Percentiles rank a stretch among this genome's conserved stretches.
These are phyloP conservation scores for Candida mesenterica DNA, from an alignment of 1,139 yeast genomes.

Conservation along the genomic window DNA sequence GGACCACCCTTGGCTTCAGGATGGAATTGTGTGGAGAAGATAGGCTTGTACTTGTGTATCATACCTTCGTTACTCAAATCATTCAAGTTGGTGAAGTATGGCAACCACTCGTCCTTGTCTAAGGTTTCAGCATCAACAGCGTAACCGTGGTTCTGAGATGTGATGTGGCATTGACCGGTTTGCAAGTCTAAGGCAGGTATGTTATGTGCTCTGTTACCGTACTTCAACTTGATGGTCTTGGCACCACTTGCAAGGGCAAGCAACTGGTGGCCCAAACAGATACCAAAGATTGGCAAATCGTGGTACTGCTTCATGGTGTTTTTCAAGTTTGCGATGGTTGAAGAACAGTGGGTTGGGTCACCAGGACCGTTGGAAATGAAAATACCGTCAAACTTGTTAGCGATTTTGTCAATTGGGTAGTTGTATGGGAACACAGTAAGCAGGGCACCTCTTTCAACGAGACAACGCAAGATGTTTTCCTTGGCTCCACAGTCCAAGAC, in stretches of 20 bases:
- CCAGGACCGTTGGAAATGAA: constrained; percentile 98
- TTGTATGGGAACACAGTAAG: constrained; percentile 95
- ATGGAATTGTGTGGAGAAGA: constrained; percentile 95
- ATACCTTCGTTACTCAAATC: constrained; percentile 97
- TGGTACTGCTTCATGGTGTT: constrained; percentile 61
- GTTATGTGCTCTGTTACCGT: constrained; percentile 98
- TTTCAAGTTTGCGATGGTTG: constrained; percentile 74
- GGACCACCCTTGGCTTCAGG: constrained; percentile 99
- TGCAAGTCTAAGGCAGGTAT: constrained; percentile 90
- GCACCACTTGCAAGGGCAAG: constrained; percentile 95
- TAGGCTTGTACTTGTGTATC: constrained; percentile 82
- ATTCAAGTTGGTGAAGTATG: constrained; percentile 84
- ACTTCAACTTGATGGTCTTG: constrained; percentile 85
- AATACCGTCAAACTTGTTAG: constrained; percentile 88
- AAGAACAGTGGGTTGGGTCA: constrained; percentile 90
- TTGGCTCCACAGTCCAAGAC: constrained; percentile 97
- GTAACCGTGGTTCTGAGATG: constrained; percentile 97
- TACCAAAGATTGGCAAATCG: constrained; percentile 90
- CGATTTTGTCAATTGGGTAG: constrained; percentile 88
- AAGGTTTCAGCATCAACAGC: constrained; percentile 87
- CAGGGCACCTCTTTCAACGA: constrained; percentile 92
- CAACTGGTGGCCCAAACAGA: constrained; percentile 95
- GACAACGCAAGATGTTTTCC: constrained; percentile 91
- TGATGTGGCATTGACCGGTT: constrained; percentile 92
- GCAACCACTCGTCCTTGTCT: constrained; percentile 68